Base-by-base conservation (phyloP, 768 basidiomycete species). In the Brasilioporus rufonigricans region DNA sequence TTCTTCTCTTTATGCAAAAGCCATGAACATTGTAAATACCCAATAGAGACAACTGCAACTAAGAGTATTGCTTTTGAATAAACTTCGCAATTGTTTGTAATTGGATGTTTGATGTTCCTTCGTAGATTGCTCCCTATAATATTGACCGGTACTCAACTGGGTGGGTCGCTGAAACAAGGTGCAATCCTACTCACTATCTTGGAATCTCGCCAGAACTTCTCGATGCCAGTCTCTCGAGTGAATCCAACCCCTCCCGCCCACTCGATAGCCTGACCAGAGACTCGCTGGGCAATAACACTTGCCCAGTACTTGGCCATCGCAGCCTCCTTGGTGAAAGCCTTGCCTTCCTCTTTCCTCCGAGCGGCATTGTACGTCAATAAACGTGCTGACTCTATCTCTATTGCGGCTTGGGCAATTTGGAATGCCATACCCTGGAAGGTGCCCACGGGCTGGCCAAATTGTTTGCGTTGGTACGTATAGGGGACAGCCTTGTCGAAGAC, bases 41-140 rank as follows among this genome's bases (percentile, higher is more conserved):
- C 32, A 26, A 38, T 16, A 19, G 27, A 43, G 9, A 33, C 2
- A 12, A 35, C 21, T 45, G 21, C 27, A 47, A 55, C 58, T 68
- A 89, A 64, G 89, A 86, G 62, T 92, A 84, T 66, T 93, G 80
- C 73, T 91, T 91, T 71, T 93, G 89, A 52, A 96, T 81, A 58
- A 89, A 85, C 73, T 89, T 96, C 5, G 94, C 91, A 63, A 99
- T 97, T 0, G 97, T 99, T 72, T 95, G 87, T 32, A 98, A 76
- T 70, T 98, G 97, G 55, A 99, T 98, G 70, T 98, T 99, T n/a
- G 89, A 93, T 41, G 96, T 98, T 36, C 96, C 93, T 65, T 94
- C 92, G 63, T 93, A 93, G 49, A 93, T 93, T 2, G 91, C 89
- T 26, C 92, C 91, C 90, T 93, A 54, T 19, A 52, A 51, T 21